Conservation (phyloP, 805 yeast genomes). For the Hanseniaspora meyeri region DNA sequence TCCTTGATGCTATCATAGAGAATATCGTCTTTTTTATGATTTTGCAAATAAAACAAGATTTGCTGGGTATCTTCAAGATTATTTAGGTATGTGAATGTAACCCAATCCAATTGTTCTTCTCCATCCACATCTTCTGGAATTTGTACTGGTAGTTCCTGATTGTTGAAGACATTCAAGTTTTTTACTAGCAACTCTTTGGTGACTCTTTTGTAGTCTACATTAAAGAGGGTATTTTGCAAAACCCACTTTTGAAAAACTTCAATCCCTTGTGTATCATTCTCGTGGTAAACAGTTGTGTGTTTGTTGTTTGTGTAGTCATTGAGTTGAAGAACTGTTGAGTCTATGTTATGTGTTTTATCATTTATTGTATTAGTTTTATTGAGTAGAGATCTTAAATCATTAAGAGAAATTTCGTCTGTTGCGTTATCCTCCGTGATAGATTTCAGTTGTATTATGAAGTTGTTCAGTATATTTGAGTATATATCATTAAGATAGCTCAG, state of each 20-base stretch:
- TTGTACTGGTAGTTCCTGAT: neutral
- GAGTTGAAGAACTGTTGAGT: constrained; percentile 1
- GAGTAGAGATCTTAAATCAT: neutral
- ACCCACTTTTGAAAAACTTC: constrained; percentile 8
- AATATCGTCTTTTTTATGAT: neutral
- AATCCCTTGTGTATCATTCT: constrained; percentile 6
- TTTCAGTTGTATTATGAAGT: neutral
- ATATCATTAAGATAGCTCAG: constrained; percentile 4
- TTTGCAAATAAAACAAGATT: neutral
- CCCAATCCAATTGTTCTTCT: neutral
- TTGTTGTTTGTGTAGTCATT: constrained; percentile 6
- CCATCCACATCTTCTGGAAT: neutral
- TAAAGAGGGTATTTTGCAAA: neutral
- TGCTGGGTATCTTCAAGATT: neutral
- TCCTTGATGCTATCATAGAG: neutral
- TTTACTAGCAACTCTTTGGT: neutral
- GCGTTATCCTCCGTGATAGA: neutral
- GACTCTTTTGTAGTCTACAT: neutral
- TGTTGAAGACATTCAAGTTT: neutral
- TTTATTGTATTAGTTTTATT: neutral
- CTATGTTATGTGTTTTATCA: neutral
- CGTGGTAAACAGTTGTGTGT: neutral
- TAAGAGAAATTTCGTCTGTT: neutral
- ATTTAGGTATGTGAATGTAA: constrained; percentile 6
- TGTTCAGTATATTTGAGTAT: neutral